These are phyloP conservation scores for Allium fistulosum DNA, from an alignment of 106 monocot genomes.

Conservation along the genomic window DNA sequence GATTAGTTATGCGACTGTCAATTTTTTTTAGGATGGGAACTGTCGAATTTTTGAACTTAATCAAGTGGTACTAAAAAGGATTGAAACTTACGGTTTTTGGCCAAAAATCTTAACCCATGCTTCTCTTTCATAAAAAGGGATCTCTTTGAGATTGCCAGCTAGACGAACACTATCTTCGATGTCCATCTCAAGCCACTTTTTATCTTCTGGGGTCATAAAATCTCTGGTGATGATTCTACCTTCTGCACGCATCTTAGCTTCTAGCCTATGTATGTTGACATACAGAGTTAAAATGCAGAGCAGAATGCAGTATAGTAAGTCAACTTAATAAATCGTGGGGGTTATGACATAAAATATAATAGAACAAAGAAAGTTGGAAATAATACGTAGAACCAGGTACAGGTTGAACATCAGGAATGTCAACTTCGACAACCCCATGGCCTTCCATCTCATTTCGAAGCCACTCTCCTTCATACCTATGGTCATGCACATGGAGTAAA, in stretches of 20 bases:
- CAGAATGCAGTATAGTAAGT: too few species aligned
- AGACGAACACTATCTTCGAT: slow-evolving; percentile 56
- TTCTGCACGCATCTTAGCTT: slow-evolving; percentile 75
- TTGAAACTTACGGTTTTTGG: slow-evolving; percentile 58
- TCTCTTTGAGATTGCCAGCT: slow-evolving; percentile 30
- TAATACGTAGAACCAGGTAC: slow-evolving; percentile 69
- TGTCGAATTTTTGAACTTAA: too few species aligned
- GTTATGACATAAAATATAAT: too few species aligned
- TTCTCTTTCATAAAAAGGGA: slow-evolving; percentile 78
- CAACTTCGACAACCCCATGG: slow-evolving; percentile 82
- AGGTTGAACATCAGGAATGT: slow-evolving; percentile 74
- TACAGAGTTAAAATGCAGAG: too few species aligned
- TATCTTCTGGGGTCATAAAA: slow-evolving; percentile 70
- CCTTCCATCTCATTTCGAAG: slow-evolving; percentile 82
- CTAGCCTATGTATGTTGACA: slow-evolving; percentile 29
- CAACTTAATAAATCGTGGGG: too few species aligned
- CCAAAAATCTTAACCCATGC: slow-evolving; percentile 70
- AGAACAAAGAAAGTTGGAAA: too few species aligned
- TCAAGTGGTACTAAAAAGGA: too few species aligned
- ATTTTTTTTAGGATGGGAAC: too few species aligned
- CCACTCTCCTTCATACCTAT: slow-evolving; percentile 89
- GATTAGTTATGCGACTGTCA: too few species aligned
- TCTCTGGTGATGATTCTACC: slow-evolving; percentile 65
- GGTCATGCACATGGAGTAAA: too few species aligned
- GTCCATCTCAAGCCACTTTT: slow-evolving; percentile 78